phyloP scores from a whole-genome alignment of 345 rosid species.

The Eucalyptus victrix region DNA sequence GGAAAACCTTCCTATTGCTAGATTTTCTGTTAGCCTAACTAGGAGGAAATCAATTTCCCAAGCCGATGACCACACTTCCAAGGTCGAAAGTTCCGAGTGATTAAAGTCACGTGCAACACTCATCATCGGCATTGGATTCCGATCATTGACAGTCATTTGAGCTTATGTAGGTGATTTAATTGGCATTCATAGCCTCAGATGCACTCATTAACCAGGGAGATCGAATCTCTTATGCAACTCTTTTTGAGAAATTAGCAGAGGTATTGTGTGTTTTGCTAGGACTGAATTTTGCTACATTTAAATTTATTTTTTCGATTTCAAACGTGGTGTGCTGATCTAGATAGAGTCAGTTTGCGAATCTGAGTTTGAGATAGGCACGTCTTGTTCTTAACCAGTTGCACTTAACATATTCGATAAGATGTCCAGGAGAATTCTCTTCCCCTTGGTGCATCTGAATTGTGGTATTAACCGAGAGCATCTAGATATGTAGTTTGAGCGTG shows the following conservation, averaged over 20 bases:
- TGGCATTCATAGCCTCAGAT: neutral
- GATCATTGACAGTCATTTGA: too few relatives aligned
- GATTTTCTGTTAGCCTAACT: neutral
- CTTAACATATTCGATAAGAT: neutral
- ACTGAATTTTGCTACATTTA: neutral
- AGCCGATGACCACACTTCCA: neutral
- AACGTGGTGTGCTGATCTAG: neutral
- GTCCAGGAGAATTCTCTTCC: too few relatives aligned
- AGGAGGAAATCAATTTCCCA: neutral
- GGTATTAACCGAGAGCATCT: too few relatives aligned
- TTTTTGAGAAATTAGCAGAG: neutral
- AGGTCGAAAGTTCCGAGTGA: neutral
- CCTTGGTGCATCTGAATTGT: too few relatives aligned
- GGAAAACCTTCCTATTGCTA: neutral
- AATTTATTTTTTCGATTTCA: neutral
- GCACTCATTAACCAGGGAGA: neutral
- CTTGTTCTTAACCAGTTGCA: neutral
- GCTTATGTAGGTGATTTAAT: too few relatives aligned
- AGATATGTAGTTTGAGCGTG: too few relatives aligned
- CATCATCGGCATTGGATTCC: neutral
- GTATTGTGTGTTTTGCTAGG: neutral
- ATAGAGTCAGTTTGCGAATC: too few relatives aligned
- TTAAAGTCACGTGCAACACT: neutral
- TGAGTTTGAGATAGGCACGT: neutral
- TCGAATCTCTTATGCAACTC: neutral